Conservation (phyloP, 768 basidiomycete species). For the Mycena maculata region DNA sequence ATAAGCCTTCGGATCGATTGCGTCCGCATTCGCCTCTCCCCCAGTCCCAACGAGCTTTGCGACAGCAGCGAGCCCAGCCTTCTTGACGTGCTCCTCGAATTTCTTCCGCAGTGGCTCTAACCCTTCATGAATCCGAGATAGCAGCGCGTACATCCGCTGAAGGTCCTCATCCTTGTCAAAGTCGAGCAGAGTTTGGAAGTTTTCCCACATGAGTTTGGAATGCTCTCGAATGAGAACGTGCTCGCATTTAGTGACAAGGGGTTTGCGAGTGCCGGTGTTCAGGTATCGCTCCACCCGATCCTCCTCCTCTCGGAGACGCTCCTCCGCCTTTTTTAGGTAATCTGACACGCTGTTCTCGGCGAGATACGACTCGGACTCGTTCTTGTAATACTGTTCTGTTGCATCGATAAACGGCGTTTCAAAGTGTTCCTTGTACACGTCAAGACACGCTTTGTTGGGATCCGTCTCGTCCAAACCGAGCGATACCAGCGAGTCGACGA, state of each 20-base stretch:
- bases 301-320: conserved; percentile 92
- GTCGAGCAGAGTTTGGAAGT: conserved; percentile 90
- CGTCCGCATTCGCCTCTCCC: conserved; percentile 58
- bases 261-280: conserved; percentile 88
- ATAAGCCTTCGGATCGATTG: conserved; percentile 92
- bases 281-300: conserved; percentile 95
- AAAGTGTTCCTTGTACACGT: conserved; percentile 93
- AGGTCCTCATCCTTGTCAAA: conserved; percentile 96
- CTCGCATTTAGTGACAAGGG: conserved; percentile 86
- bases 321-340: conserved; percentile 95
- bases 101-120: conserved; percentile 90
- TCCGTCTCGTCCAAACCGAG: conserved; percentile 94
- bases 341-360: conserved; percentile 91
- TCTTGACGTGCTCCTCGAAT: conserved; percentile 97
- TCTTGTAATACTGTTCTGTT: conserved; percentile 91
- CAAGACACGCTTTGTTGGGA: conserved; percentile 91
- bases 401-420: conserved; percentile 89
- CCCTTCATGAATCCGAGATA: conserved; percentile 90
- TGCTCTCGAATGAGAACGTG: conserved; percentile 92
- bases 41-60: conserved; percentile 75
- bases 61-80: conserved; percentile 85
- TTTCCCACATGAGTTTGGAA: conserved; percentile 88
- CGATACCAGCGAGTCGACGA: conserved; percentile 94
- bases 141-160: conserved; percentile 93
- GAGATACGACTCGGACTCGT: conserved; percentile 92